Base-by-base conservation (phyloP, 129 eudicot species). In the Scalesia atractyloides region DNA sequence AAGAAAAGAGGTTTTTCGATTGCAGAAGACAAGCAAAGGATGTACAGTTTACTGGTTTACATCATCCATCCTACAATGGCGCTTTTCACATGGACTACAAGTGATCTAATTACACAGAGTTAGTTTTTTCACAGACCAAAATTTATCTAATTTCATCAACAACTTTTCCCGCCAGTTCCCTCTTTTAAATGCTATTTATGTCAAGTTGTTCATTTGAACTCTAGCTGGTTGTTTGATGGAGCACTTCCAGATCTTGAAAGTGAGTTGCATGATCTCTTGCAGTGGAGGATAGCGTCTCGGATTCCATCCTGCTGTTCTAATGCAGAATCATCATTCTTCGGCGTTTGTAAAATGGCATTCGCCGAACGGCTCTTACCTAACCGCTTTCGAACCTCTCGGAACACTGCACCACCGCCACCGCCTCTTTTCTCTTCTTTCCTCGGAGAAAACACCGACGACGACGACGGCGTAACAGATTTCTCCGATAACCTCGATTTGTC, bases 271-370 rank as follows among this genome's bases (percentile, higher is more conserved):
- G 96, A 91, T 66, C 82, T 81, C 73, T 92, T 92, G 70, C 97
- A 92, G 76, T 92, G 90, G 2, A 86, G 96, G 41, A 92, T 89
- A 0, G 97, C 97, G 48, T 85, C 75, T 78, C 80, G 83, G 61
- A 92, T 92, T 2, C 89, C 92, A 44, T 86, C 94, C 24, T 86
- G 84, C 11, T 84, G 90, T 44, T 79, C 84, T 61, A 84, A 18
- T 1, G 68, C 77, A 11, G 94, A 85, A 71, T 86, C 89, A 56
- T 89, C 94, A 53, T 87, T 79, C 74, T 86, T 80, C 74, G 84
- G 81, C 5, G 84, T 72, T 49, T 77, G 68, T 12, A 76, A 13
- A 16, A 70, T 51, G 9, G 80, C 84, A 1, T 91, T 66, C 15
- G 82, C 82, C 81, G 93, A 85, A 24, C 89, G 81, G 80, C 88